Evolutionary conservation across 805 yeast genomes (phyloP), one percentile per base, ranked within the genome.

Genomic region (Priceomyces fermenticarens): DNA sequence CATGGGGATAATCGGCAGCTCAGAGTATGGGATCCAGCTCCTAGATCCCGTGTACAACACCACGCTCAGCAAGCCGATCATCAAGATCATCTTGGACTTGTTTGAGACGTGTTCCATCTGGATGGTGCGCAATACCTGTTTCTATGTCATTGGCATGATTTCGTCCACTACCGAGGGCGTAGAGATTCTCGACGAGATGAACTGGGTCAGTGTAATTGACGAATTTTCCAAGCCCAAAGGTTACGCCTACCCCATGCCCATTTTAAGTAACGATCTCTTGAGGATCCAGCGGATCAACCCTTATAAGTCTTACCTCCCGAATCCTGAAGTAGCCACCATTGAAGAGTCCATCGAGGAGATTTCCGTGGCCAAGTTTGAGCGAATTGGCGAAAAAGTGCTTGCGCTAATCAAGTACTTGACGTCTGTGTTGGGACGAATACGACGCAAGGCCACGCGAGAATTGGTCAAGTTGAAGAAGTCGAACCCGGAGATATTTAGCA

Each of bases 181-280:
- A 15, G 97, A 90, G 55, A 79, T 89, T 11, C 65, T 90, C 41
- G 96, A 88, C 54, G 96, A 88, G 51, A 67, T 75, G 40, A 81
- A 81, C 1, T 91, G 97, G 97, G 49, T 46, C 6, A 48, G 54
- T 26, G 52, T 47, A 10, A 41, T 48, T 30, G 55, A 56, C 42
- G 51, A 40, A 23, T 49, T 52, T 33, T 30, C 49, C 10, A 43
- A 42, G 13, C 48, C 55, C 9, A 49, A 41, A 31, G 46, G 52
- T 26, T 49, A 55, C 10, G 38, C 57, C 8, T 60, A 54, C 40
- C 65, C 65, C 3, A 45, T 41, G 16, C 35, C 40, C 10, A 14
- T 26, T 8, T 15, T 37, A 9, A 32, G 31, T 9, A 34, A 26
- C 6, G 45, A 43, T 26, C 36, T 57, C 6, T 60, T 61, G 32